Evolutionary conservation across 169 alveolate genomes (phyloP).

Genomic region (Cryptosporidium viatorum): DNA sequence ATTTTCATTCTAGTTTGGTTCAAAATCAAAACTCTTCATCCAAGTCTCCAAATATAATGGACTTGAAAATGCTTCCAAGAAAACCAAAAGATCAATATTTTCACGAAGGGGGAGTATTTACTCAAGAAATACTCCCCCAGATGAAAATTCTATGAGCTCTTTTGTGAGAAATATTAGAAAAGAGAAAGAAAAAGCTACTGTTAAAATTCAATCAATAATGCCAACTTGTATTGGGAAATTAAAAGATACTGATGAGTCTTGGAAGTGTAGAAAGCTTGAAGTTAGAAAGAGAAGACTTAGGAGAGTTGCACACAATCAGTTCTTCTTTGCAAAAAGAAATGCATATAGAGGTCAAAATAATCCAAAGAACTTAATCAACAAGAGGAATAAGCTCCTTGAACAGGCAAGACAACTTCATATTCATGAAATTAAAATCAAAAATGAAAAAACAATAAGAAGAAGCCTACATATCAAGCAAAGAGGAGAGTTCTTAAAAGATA

Average conservation of each 20-base stretch:
- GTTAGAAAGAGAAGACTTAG: neutral
- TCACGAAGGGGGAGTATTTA: conserved; percentile 55
- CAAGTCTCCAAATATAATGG: neutral
- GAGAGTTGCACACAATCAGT: neutral
- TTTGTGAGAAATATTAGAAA: neutral
- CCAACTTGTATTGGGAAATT: neutral
- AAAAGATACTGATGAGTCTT: neutral
- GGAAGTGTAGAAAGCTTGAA: neutral
- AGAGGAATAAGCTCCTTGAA: neutral
- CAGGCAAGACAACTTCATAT: neutral
- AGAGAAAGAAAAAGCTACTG: neutral
- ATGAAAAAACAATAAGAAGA: neutral
- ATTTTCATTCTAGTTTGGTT: neutral
- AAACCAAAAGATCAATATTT: neutral
- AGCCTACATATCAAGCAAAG: conserved; percentile 5
- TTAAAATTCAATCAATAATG: neutral
- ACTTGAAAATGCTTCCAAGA: neutral
- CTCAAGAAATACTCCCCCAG: conserved; percentile 51
- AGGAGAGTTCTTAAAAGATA: neutral
- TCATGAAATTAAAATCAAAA: neutral
- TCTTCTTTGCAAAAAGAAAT: neutral
- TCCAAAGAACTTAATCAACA: neutral
- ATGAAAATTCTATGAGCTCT: neutral
- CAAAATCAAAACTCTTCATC: neutral
- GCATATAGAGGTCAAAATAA: neutral